These are phyloP conservation scores for Fusarium torulosum DNA, from an alignment of 2,329 filamentous ascomycete genomes.

Conservation along the genomic window DNA sequence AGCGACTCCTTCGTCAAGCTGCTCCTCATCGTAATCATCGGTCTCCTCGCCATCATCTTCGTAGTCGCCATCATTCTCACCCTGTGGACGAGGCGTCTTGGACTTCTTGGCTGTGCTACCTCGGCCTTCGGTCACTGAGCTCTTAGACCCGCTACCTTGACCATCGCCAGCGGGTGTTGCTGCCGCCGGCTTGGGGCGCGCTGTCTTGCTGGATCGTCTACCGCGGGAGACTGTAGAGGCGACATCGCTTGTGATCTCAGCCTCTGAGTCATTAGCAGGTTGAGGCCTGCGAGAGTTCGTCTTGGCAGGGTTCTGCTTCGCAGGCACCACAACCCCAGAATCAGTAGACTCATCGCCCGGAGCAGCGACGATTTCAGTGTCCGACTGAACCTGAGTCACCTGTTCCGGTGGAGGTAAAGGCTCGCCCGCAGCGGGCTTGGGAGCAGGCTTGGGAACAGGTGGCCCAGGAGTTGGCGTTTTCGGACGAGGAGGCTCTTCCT, in stretches of 20 bases:
- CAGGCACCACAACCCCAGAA: not conserved
- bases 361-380: not conserved
- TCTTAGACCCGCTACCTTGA: slow-evolving; percentile 14
- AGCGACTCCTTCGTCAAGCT: not conserved
- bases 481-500: not conserved
- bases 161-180: not conserved
- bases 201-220: not conserved
- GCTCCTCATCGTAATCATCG: slow-evolving; percentile 15
- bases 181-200: not conserved
- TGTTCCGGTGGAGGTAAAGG: no score
- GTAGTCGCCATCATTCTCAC: slow-evolving; percentile 18
- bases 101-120: slow-evolving; percentile 5
- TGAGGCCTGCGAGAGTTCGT: not conserved
- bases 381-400: not conserved
- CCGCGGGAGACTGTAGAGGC: slow-evolving; percentile 11
- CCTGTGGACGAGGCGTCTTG: not conserved
- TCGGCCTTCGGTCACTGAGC: slow-evolving; percentile 8
- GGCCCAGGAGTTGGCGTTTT: not conserved
- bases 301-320: not conserved
- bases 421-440: no score
- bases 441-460: not conserved
- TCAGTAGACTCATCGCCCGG: not conserved
- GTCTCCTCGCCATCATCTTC: slow-evolving; percentile 15
- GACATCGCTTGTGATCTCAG: slow-evolving; percentile 8
- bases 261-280: not conserved